phyloP scores from a whole-genome alignment of 495 filamentous ascomycete genomes.

The Aspergillus funiculosus region DNA sequence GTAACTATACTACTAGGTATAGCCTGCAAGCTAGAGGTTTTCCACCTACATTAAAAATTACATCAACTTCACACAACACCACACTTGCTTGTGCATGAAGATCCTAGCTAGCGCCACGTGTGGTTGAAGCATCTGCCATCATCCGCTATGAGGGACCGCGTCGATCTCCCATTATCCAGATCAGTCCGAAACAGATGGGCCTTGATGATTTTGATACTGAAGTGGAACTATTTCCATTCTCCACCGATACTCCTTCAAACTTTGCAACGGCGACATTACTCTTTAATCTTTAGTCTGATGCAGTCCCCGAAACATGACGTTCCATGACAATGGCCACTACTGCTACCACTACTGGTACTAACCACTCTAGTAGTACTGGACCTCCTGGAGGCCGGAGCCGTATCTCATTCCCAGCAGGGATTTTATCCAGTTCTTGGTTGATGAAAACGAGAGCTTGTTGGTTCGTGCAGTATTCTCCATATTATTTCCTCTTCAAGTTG shows the following conservation, averaged over 20 bases:
- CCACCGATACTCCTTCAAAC: conserved; percentile 15
- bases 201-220: conserved; percentile 4
- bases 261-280: conserved; percentile 14
- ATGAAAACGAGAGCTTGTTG: conserved; percentile 3
- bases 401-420: conserved; percentile 2
- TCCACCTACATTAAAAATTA: neutral
- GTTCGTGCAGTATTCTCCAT: conserved; percentile 9
- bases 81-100: conserved; percentile 34
- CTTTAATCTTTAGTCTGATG: conserved; percentile 1
- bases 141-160: conserved; percentile 42
- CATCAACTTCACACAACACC: neutral
- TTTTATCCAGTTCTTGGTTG: neutral
- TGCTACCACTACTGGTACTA: no score
- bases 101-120: conserved; percentile 45
- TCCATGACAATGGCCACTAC: conserved; percentile 11
- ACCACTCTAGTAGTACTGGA: no score
- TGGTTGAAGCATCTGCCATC: conserved; percentile 39
- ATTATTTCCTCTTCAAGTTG: no score
- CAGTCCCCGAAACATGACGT: conserved; percentile 1
- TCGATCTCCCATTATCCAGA: conserved; percentile 41
- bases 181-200: conserved; percentile 18
- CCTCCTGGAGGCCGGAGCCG: no score
- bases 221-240: conserved; percentile 10
- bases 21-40: neutral
- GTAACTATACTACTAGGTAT: neutral